Conservation (phyloP, 2,329 filamentous ascomycete species). For the Annulohypoxylon truncatum region DNA sequence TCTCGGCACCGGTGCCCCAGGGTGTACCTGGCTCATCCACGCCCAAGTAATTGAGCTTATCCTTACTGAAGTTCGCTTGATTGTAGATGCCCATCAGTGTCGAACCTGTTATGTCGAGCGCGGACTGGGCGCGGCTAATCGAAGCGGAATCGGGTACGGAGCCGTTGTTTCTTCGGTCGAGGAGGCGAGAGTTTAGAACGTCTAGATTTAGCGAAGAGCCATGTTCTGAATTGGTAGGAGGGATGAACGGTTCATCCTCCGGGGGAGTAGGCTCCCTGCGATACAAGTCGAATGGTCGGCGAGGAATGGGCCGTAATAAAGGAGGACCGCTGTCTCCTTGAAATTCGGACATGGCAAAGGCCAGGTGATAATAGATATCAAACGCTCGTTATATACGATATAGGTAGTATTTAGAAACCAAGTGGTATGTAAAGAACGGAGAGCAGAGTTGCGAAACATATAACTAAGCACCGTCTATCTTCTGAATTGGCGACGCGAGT, state of each 20-base stretch:
- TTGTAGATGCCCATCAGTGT: slow-evolving; percentile 94
- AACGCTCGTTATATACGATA: background rate
- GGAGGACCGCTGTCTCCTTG: slow-evolving; percentile 59
- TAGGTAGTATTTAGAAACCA: slow-evolving; percentile 10
- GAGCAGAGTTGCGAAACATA: background rate
- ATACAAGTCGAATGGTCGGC: slow-evolving; percentile 75
- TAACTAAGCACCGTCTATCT: background rate
- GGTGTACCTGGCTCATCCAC: slow-evolving; percentile 70
- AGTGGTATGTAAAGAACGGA: background rate
- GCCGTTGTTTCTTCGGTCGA: slow-evolving; percentile 40
- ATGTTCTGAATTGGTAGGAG: slow-evolving; percentile 56
- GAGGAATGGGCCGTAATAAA: slow-evolving; percentile 76
- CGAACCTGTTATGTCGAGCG: slow-evolving; percentile 87
- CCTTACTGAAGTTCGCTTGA: slow-evolving; percentile 67
- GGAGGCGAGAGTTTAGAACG: slow-evolving; percentile 51
- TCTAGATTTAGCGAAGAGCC: slow-evolving; percentile 58
- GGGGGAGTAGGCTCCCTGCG: slow-evolving; percentile 60
- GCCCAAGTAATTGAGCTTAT: slow-evolving; percentile 52
- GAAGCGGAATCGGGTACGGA: slow-evolving; percentile 50
- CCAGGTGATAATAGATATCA: background rate
- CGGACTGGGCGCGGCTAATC: slow-evolving; percentile 78
- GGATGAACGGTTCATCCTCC: slow-evolving; percentile 49
- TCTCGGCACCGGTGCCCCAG: slow-evolving; percentile 82
- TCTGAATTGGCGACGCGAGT: background rate
- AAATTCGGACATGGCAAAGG: slow-evolving; percentile 41